A percentile compares a stretch with the other conserved stretches of the same genome.
Evolutionary conservation across 2,329 filamentous ascomycete genomes (phyloP).

Genomic region (Shiraia sp.): DNA sequence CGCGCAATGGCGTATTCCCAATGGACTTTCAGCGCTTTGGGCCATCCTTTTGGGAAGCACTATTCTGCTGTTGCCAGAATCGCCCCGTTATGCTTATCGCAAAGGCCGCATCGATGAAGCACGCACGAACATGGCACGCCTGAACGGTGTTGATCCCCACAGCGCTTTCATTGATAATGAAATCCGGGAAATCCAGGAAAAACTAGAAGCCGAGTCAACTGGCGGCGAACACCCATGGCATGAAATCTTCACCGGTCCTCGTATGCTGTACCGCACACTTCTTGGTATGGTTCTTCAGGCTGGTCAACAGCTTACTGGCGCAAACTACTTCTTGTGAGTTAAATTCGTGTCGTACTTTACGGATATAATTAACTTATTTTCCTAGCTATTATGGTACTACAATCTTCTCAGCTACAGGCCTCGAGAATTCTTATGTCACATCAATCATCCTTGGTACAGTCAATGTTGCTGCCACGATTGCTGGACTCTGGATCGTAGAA

Average conservation of each 20-base stretch:
- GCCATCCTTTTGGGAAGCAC: slow-evolving; percentile 57
- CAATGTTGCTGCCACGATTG: slow-evolving; percentile 53
- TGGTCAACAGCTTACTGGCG: slow-evolving; percentile 70
- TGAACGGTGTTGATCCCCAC: slow-evolving; percentile 60
- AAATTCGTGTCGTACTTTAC: not conserved
- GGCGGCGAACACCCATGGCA: slow-evolving; percentile 48
- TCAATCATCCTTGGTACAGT: slow-evolving; percentile 55
- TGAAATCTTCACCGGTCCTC: slow-evolving; percentile 67
- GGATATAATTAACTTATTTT: slow-evolving; percentile 42
- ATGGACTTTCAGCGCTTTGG: slow-evolving; percentile 62
- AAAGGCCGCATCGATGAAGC: slow-evolving; percentile 56
- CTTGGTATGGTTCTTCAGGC: slow-evolving; percentile 67
- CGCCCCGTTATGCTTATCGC: slow-evolving; percentile 62
- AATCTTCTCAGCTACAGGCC: slow-evolving; percentile 49
- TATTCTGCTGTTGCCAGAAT: slow-evolving; percentile 60
- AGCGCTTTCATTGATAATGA: slow-evolving; percentile 59
- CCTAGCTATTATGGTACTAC: slow-evolving; percentile 51
- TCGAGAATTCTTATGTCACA: slow-evolving; percentile 51
- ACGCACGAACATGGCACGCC: slow-evolving; percentile 55
- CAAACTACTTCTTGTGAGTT: slow-evolving; percentile 60
- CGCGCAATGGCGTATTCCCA: slow-evolving; percentile 66
- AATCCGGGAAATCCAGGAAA: slow-evolving; percentile 60
- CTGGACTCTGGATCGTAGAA: slow-evolving; percentile 53
- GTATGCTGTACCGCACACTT: slow-evolving; percentile 67
- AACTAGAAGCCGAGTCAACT: slow-evolving; percentile 57